Percentiles rank a stretch among this genome's conserved stretches.
These are phyloP conservation scores for Plasmodium fragile DNA, from an alignment of 169 alveolate genomes.

Conservation along the genomic window DNA sequence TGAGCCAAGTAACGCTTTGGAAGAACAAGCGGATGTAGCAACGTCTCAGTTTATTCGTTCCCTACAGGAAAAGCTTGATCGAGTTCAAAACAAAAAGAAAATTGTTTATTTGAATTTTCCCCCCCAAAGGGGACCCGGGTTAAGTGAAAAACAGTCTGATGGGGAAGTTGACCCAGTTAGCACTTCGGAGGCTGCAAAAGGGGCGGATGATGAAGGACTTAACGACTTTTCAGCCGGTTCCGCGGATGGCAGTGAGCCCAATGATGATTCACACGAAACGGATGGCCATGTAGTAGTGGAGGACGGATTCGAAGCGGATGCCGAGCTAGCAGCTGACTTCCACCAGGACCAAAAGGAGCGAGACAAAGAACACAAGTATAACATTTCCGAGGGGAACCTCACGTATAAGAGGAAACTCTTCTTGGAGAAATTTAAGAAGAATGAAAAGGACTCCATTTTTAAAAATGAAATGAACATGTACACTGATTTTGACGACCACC, in stretches of 20 bases:
- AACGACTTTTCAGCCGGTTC: not conserved
- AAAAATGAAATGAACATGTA: slow-evolving; percentile 57
- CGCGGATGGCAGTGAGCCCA: not conserved
- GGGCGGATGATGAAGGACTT: not conserved
- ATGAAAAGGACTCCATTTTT: slow-evolving; percentile 26
- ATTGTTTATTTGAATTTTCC: slow-evolving; percentile 60
- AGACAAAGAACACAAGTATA: not conserved
- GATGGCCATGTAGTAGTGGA: not conserved
- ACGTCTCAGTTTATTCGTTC: slow-evolving; percentile 21
- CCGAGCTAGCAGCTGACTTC: not conserved
- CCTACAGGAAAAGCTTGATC: slow-evolving; percentile 42
- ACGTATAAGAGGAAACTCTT: slow-evolving; percentile 57
- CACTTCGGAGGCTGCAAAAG: not conserved
- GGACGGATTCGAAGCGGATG: not conserved
- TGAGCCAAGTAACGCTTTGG: slow-evolving; percentile 1
- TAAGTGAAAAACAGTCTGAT: not conserved
- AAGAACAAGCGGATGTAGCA: not conserved
- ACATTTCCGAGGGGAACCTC: slow-evolving; percentile 30
- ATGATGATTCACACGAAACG: not conserved
- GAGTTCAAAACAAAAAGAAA: slow-evolving; percentile 33
- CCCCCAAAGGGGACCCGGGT: not conserved
- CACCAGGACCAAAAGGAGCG: not conserved
- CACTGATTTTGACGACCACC: slow-evolving; percentile 64
- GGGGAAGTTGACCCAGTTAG: not conserved
- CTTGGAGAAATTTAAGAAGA: slow-evolving; percentile 36